Base-by-base conservation (phyloP, 2,329 filamentous ascomycete species). In the Ceratocystis variospora region DNA sequence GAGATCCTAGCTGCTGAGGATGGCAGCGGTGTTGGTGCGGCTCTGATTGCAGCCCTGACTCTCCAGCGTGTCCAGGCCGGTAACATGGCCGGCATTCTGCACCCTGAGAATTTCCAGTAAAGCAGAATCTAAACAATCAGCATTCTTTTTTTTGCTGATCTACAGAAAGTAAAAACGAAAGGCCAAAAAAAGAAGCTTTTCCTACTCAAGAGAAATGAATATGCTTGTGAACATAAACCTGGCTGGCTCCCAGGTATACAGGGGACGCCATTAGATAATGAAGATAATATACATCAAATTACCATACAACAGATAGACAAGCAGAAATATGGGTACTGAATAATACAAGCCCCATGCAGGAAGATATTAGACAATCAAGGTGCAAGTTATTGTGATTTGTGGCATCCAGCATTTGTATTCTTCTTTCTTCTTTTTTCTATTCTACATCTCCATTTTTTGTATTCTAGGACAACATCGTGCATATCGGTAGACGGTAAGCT, bases 1-100 rank as follows among this genome's bases (percentile, higher is more conserved):
- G 87, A 92, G 78, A 86, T 97, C 70, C 77, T 93, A 70, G 87
- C 91, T 61, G 92, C 94, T 68, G 94, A 99, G 78, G 94, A 99
- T 75, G 94, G 94, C 70, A 93, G 88, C 70, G 94, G 76, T 68
- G 76, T 78, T 25, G 94, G 94, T 64, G 94, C 94, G 57, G 94
- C 94, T 3, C 79, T 99, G 68, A 97, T 99, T 79, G 94, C 94
- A 6, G 85, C 85, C 12, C 73, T 87, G 73, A 87, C 85, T 15
- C 75, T 87, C 69, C 83, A 87, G 80, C 77, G 85, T 64, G 83
- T 86, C 69, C 78, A 83, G 73, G 79, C 80, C 63, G 85, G 85
- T 64, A 87, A 86, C 72, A 69, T 85, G 74, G 80, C 83, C 15
- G 85, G 85, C 72, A 84, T 87, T 69, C 75, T 86, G 72, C 82